A percentile compares a stretch with the other conserved stretches of the same genome.
Conservation (phyloP, 108 stramenopile species). For the Cylindrotheca fusiformis region DNA sequence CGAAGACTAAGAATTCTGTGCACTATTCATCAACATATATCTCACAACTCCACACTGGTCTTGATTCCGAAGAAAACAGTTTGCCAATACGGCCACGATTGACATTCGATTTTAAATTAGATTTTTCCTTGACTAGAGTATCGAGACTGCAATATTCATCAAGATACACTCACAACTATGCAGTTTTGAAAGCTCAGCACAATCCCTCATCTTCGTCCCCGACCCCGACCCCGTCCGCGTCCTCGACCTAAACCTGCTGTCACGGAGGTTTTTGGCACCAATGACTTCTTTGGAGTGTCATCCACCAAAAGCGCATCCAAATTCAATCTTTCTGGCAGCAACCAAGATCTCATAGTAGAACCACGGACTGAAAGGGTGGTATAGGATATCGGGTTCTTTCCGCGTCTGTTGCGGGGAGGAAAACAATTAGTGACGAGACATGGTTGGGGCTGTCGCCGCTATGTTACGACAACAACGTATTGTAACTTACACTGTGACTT, state of each 20-base stretch:
- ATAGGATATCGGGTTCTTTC: conserved; percentile 88
- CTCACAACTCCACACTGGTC: no score
- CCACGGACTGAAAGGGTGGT: conserved; percentile 93
- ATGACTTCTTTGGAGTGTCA: conserved; percentile 86
- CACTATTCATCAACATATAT: no score
- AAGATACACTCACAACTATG: no score
- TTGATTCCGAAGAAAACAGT: no score
- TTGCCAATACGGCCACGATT: no score
- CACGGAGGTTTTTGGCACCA: conserved; percentile 27
- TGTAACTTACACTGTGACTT: conserved; percentile 89
- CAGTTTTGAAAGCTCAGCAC: neutral
- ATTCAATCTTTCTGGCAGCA: conserved; percentile 97
- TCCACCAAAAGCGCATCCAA: conserved; percentile 96
- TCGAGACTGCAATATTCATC: no score
- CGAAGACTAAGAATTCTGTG: no score
- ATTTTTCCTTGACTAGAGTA: no score
- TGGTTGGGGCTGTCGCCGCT: no score
- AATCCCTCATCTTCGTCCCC: conserved; percentile 44
- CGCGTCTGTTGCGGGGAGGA: conserved; percentile 43
- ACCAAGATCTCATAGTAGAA: conserved; percentile 91
- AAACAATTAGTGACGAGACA: no score
- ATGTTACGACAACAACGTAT: no score
- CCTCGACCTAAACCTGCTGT: conserved; percentile 41
- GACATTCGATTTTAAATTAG: no score
- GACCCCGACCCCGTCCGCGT: conserved; percentile 58